Evolutionary conservation across 1,139 yeast genomes (phyloP).

Genomic region (Hemisphaericaspora xylofermentans): DNA sequence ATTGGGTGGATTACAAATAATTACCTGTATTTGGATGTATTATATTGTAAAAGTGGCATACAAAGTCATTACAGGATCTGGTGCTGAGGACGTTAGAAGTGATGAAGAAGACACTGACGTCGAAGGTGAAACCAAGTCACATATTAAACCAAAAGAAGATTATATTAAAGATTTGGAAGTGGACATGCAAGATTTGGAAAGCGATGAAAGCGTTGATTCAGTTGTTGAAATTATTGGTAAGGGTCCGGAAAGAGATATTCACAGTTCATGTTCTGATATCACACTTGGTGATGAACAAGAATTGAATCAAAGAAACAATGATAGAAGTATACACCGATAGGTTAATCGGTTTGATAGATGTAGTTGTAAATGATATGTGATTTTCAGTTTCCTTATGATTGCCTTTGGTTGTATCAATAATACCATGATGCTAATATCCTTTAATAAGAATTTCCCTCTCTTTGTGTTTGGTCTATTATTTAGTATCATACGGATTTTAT

Average conservation of each 20-base stretch:
- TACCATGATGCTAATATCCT: not conserved
- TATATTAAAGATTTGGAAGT: slow-evolving; percentile 6
- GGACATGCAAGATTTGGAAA: slow-evolving; percentile 4
- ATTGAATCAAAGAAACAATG: slow-evolving; percentile 2
- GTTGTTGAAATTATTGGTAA: slow-evolving; percentile 6
- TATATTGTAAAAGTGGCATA: slow-evolving; percentile 69
- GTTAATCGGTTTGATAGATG: not conserved
- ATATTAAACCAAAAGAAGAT: not conserved
- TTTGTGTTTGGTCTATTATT: no score
- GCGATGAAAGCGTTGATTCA: slow-evolving; percentile 3
- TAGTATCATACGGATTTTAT: not conserved
- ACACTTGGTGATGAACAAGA: slow-evolving; percentile 12
- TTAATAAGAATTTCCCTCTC: not conserved
- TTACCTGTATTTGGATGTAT: slow-evolving; percentile 73
- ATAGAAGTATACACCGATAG: no score
- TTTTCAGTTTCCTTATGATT: not conserved
- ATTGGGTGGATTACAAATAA: slow-evolving; percentile 63
- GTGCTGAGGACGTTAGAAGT: slow-evolving; percentile 83
- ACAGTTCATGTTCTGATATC: slow-evolving; percentile 12
- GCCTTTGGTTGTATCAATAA: not conserved
- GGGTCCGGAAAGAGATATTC: slow-evolving; percentile 6
- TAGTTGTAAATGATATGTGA: not conserved
- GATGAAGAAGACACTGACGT: slow-evolving; percentile 49
- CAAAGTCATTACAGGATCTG: slow-evolving; percentile 66
- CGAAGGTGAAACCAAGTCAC: slow-evolving; percentile 20